phyloP scores from a whole-genome alignment of 2,329 filamentous ascomycete genomes.

The Penicillium sp. region DNA sequence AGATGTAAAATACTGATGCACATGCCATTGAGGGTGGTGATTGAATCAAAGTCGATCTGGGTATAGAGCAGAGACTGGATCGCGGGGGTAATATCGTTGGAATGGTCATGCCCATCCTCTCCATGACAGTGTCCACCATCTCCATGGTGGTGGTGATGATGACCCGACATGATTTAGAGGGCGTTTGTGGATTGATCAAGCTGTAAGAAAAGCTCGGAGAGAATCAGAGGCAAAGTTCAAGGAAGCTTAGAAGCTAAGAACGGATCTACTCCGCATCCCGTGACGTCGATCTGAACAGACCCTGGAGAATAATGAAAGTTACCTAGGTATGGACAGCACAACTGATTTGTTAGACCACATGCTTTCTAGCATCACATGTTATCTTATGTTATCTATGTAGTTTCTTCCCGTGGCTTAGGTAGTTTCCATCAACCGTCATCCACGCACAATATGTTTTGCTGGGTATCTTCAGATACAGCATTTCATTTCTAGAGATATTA shows the following conservation, averaged over 20 bases:
- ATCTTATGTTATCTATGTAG: no score
- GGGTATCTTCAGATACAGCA: conserved; percentile 16
- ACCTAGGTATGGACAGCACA: no score
- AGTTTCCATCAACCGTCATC: conserved; percentile 1
- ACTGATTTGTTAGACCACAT: no score
- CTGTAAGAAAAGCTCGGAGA: not conserved
- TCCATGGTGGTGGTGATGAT: conserved; percentile 39
- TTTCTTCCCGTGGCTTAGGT: no score
- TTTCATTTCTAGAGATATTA: no score
- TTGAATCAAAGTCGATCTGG: conserved; percentile 83
- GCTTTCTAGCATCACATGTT: no score
- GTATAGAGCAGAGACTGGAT: conserved; percentile 88
- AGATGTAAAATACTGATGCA: not conserved
- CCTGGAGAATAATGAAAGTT: no score
- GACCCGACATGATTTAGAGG: conserved; percentile 36
- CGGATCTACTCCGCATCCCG: conserved; percentile 23
- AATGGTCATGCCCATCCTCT: conserved; percentile 81
- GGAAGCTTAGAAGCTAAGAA: conserved; percentile 4
- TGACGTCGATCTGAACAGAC: conserved; percentile 15
- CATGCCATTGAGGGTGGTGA: conserved; percentile 74
- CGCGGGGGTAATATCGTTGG: conserved; percentile 86
- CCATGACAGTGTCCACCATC: conserved; percentile 50
- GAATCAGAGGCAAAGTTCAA: not conserved
- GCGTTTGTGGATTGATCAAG: not conserved
- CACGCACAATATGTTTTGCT: no score